These are phyloP conservation scores for Kernera saxatilis DNA, from an alignment of 345 rosid genomes.

Conservation along the genomic window DNA sequence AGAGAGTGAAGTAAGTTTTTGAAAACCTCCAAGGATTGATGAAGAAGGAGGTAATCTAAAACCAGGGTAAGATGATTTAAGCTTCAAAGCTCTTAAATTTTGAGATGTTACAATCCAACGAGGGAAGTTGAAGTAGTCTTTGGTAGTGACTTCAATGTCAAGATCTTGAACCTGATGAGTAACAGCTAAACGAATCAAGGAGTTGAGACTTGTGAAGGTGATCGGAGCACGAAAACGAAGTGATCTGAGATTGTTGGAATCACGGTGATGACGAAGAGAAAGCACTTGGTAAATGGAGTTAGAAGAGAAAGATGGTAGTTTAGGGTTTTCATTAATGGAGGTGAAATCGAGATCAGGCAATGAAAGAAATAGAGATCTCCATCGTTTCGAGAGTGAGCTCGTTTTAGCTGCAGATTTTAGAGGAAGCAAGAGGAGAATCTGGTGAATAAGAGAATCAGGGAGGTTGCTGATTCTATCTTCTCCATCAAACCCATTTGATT, in stretches of 20 bases:
- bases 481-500: neutral
- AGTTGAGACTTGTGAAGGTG: slow-evolving; percentile 57
- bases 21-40: slow-evolving; percentile 49
- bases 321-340: slow-evolving; percentile 25
- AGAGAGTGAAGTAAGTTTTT: slow-evolving; percentile 43
- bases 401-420: slow-evolving; percentile 53
- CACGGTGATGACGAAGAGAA: slow-evolving; percentile 16
- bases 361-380: slow-evolving; percentile 68
- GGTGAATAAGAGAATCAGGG: slow-evolving; percentile 58
- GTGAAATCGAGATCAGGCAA: slow-evolving; percentile 92
- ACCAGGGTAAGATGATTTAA: slow-evolving; percentile 59
- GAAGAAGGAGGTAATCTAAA: slow-evolving; percentile 66
- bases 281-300: slow-evolving; percentile 18
- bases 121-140: slow-evolving; percentile 75
- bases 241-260: slow-evolving; percentile 44
- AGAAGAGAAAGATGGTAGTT: slow-evolving; percentile 13
- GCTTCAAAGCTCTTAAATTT: slow-evolving; percentile 41
- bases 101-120: slow-evolving; percentile 53
- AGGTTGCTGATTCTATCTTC: slow-evolving; percentile 60
- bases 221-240: slow-evolving; percentile 54
- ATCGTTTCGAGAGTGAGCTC: slow-evolving; percentile 54
- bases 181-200: slow-evolving; percentile 66
- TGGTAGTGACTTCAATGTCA: slow-evolving; percentile 69
- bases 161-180: slow-evolving; percentile 60
- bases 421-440: slow-evolving; percentile 59